Evolutionary conservation across 2,329 filamentous ascomycete species (phyloP).

Genomic region (Penicillium sp.): DNA sequence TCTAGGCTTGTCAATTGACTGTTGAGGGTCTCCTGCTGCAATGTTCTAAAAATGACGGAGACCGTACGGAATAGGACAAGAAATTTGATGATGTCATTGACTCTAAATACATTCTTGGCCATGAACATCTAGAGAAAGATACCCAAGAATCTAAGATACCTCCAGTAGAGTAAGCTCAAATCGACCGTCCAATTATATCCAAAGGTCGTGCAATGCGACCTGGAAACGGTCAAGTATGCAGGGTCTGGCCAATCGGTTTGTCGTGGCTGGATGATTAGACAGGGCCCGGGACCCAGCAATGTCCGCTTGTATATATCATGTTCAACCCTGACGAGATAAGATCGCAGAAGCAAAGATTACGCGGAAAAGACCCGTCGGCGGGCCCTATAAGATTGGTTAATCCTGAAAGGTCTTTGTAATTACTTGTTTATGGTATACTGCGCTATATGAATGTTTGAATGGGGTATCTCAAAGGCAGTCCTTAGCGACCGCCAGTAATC

Average conservation of each 20-base stretch:
- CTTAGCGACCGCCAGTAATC: not conserved
- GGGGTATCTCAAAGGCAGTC: conserved; percentile 5
- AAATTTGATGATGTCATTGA: conserved; percentile 17
- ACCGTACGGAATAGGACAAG: not conserved
- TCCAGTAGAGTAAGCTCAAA: no score
- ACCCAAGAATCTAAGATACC: no score
- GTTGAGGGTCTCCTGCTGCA: not conserved
- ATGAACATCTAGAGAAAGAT: no score
- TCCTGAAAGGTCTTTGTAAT: no score
- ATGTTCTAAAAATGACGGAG: no score
- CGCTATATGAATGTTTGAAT: not conserved
- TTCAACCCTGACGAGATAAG: not conserved
- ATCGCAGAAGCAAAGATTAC: not conserved
- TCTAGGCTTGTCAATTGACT: not conserved
- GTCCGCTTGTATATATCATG: not conserved
- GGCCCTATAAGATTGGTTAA: no score
- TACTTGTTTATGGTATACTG: not conserved
- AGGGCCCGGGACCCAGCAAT: not conserved
- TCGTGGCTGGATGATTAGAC: not conserved
- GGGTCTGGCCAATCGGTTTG: conserved; percentile 5
- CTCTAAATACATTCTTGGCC: not conserved
- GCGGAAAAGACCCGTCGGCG: not conserved
- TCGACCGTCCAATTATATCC: not conserved
- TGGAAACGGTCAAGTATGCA: conserved; percentile 10
- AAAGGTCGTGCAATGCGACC: not conserved